Evolutionary conservation across 1,139 yeast genomes (phyloP).

Genomic region (Diutina mesorugosa): DNA sequence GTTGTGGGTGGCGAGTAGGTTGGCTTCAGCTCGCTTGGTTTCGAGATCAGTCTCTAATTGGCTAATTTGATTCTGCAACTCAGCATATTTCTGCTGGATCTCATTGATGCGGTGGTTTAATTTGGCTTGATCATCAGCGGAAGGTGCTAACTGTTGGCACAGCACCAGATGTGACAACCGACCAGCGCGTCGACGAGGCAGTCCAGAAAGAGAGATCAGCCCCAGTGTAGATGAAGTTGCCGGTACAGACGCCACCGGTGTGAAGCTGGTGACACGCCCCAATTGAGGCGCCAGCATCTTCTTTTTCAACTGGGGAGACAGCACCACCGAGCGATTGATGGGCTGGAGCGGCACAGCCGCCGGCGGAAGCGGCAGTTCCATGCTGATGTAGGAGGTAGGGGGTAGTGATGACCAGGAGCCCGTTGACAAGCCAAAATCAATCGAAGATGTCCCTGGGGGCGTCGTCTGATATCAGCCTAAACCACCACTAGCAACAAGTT

Average conservation of each 20-base stretch:
- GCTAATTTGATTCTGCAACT: constrained; percentile 10
- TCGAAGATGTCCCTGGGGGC: constrained; percentile 1
- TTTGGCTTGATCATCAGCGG: not conserved
- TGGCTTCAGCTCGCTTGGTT: constrained; percentile 11
- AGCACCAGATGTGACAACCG: not conserved
- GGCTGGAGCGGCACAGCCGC: constrained; percentile 1
- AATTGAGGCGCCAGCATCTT: constrained; percentile 2
- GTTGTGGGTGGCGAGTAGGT: constrained; percentile 12
- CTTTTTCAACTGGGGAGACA: not conserved
- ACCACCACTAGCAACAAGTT: constrained; percentile 1
- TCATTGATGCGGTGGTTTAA: constrained; percentile 18
- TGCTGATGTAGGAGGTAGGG: not conserved
- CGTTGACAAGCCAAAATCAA: not conserved
- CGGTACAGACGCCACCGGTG: not conserved
- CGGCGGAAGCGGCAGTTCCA: constrained; percentile 2
- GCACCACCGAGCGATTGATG: not conserved
- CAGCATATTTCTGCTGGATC: constrained; percentile 12
- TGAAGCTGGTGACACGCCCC: not conserved
- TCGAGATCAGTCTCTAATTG: constrained; percentile 14
- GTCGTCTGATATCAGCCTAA: constrained; percentile 2
- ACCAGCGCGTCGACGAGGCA: not conserved
- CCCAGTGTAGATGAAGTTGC: not conserved
- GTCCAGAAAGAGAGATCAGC: not conserved
- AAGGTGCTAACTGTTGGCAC: not conserved
- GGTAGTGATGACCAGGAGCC: not conserved